Evolutionary conservation across 805 yeast species (phyloP).

Genomic region (Wickerhamiella occidentalis): DNA sequence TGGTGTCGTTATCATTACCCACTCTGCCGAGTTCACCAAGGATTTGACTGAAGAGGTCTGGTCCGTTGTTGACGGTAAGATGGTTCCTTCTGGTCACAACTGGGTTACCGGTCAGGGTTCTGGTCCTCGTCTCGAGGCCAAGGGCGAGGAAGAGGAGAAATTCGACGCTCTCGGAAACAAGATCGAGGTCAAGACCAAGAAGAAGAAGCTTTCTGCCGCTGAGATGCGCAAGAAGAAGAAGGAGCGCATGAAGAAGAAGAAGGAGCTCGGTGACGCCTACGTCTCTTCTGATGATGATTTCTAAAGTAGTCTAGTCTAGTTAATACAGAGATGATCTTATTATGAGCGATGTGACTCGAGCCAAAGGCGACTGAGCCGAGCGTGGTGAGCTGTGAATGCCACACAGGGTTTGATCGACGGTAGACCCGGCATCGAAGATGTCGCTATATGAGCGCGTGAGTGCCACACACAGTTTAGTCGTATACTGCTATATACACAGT

Average conservation of each 20-base stretch:
- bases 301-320: too few species aligned
- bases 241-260: slow-evolving; percentile 99
- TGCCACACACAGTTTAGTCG: too few species aligned
- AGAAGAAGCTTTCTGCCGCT: slow-evolving; percentile 94
- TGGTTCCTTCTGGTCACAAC: slow-evolving; percentile 99
- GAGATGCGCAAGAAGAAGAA: slow-evolving; percentile 99
- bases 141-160: slow-evolving; percentile 91
- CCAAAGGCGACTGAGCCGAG: too few species aligned
- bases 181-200: slow-evolving; percentile 92
- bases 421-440: too few species aligned
- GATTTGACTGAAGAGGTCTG: slow-evolving; percentile 99
- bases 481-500: too few species aligned
- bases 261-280: slow-evolving; percentile 98
- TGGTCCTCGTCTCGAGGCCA: slow-evolving; percentile 98
- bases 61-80: slow-evolving; percentile 96
- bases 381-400: too few species aligned
- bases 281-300: slow-evolving; percentile 92
- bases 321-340: background rate
- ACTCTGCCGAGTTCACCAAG: slow-evolving; percentile 99
- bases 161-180: slow-evolving; percentile 99
- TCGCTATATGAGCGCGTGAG: too few species aligned
- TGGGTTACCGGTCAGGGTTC: slow-evolving; percentile 99
- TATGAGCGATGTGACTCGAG: too few species aligned
- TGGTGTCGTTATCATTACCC: slow-evolving; percentile 99
- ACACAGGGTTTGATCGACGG: too few species aligned